phyloP scores from a whole-genome alignment of 257 asterid species.

The Cynanchum wilfordii region DNA sequence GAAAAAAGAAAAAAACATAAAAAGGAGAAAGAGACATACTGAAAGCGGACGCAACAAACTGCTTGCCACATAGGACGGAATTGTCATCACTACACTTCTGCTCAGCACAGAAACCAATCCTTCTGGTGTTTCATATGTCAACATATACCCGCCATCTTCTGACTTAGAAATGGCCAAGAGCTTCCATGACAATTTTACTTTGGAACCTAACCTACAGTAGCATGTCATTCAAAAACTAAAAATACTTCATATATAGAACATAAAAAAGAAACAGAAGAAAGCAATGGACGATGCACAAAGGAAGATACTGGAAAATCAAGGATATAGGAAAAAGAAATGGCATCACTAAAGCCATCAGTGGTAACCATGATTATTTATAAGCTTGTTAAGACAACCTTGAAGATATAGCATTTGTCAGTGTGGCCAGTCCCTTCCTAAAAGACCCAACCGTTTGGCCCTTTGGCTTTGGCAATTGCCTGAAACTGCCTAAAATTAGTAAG shows the following conservation, averaged over 20 bases:
- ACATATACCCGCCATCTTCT: slow-evolving; percentile 53
- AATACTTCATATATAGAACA: neutral
- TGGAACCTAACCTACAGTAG: slow-evolving; percentile 64
- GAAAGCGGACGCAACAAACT: slow-evolving; percentile 72
- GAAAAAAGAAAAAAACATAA: too few relatives aligned
- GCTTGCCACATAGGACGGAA: slow-evolving; percentile 86
- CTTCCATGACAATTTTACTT: slow-evolving; percentile 85
- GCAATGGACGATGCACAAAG: neutral
- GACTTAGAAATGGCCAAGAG: slow-evolving; percentile 53
- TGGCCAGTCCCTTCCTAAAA: slow-evolving; percentile 72
- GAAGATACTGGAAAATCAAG: neutral
- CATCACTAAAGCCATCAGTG: neutral
- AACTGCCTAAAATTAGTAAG: slow-evolving; percentile 21
- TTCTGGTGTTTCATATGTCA: slow-evolving; percentile 79
- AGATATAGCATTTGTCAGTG: slow-evolving; percentile 76
- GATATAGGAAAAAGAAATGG: neutral
- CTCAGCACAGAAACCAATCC: slow-evolving; percentile 66
- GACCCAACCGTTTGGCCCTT: slow-evolving; percentile 98
- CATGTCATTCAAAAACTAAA: slow-evolving; percentile 12
- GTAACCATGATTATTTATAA: neutral
- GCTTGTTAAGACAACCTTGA: slow-evolving; percentile 38
- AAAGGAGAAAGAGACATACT: slow-evolving; percentile 39
- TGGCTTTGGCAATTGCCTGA: slow-evolving; percentile 89
- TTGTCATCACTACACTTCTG: slow-evolving; percentile 73
- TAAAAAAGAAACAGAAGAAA: neutral